Percentiles rank a stretch among this genome's conserved stretches.
These are phyloP conservation scores for Mrakia frigida DNA, from an alignment of 768 basidiomycete species.

Conservation along the genomic window DNA sequence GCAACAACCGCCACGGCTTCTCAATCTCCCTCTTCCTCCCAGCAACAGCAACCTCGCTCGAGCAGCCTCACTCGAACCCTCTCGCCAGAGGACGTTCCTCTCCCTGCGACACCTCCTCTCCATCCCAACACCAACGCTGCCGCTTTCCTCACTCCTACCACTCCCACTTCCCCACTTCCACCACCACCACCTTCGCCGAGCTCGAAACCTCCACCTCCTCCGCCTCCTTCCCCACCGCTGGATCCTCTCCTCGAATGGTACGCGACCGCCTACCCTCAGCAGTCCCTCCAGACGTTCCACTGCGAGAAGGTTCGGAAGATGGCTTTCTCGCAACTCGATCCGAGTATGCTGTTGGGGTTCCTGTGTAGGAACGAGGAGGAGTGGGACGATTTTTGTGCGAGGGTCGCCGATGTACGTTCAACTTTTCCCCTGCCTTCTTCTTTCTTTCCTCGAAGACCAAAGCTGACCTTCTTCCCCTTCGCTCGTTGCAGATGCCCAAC, in stretches of 20 bases:
- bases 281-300: slow-evolving; percentile 84
- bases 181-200: neutral
- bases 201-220: neutral
- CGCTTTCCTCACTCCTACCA: neutral
- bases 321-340: slow-evolving; percentile 82
- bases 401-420: slow-evolving; percentile 64
- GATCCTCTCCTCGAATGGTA: slow-evolving; percentile 49
- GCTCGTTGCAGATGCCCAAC: slow-evolving; percentile 47
- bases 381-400: slow-evolving; percentile 70
- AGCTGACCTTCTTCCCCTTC: neutral
- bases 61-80: neutral
- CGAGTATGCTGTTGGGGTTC: slow-evolving; percentile 95
- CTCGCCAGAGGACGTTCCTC: neutral
- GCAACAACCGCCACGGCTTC: too few relatives aligned
- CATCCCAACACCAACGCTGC: neutral
- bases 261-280: slow-evolving; percentile 62
- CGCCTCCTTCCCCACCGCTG: neutral
- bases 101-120: neutral
- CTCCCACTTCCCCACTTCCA: neutral
- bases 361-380: slow-evolving; percentile 74
- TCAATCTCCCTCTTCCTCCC: neutral
- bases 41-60: neutral
- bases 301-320: slow-evolving; percentile 96
- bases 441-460: neutral
- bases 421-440: neutral